Conservation (phyloP, 1,139 yeast genomes). For the Saccharomyces hybrid region DNA sequence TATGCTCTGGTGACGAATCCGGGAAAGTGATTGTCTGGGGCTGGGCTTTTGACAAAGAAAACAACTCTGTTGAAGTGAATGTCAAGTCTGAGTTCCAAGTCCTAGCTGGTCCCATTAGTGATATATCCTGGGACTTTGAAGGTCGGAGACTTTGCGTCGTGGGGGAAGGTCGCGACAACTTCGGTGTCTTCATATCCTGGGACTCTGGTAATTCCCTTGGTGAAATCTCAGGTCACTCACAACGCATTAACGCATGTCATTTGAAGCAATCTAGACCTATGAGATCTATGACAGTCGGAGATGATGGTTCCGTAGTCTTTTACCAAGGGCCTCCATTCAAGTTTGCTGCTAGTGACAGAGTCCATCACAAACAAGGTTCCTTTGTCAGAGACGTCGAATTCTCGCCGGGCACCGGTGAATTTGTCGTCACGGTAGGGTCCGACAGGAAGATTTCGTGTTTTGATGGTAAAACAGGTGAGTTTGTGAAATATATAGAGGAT, state of each 20-base stretch:
- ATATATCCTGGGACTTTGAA: constrained; percentile 91
- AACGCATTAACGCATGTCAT: constrained; percentile 72
- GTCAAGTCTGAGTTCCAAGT: constrained; percentile 78
- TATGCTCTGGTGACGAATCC: constrained; percentile 86
- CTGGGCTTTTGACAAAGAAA: constrained; percentile 17
- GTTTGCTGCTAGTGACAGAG: constrained; percentile 64
- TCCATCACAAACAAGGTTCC: constrained; percentile 54
- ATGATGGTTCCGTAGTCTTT: constrained; percentile 78
- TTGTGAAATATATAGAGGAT: constrained; percentile 41
- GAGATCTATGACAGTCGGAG: constrained; percentile 88
- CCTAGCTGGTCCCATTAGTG: constrained; percentile 73
- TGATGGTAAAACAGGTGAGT: constrained; percentile 85
- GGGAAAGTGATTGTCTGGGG: constrained; percentile 92
- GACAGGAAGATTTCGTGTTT: constrained; percentile 72
- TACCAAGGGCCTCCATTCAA: constrained; percentile 91
- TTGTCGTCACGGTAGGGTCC: constrained; percentile 75
- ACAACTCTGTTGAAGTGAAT: constrained; percentile 39
- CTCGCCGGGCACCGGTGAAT: constrained; percentile 66
- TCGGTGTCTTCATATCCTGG: constrained; percentile 87
- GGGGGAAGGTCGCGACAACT: constrained; percentile 87
- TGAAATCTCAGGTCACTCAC: constrained; percentile 91
- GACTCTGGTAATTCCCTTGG: constrained; percentile 95
- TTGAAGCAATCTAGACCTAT: constrained; percentile 87
- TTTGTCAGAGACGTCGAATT: constrained; percentile 75
- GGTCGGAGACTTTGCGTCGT: constrained; percentile 81